Evolutionary conservation across 2,329 filamentous ascomycete genomes (phyloP).

Genomic region (Neofusicoccum sp.): DNA sequence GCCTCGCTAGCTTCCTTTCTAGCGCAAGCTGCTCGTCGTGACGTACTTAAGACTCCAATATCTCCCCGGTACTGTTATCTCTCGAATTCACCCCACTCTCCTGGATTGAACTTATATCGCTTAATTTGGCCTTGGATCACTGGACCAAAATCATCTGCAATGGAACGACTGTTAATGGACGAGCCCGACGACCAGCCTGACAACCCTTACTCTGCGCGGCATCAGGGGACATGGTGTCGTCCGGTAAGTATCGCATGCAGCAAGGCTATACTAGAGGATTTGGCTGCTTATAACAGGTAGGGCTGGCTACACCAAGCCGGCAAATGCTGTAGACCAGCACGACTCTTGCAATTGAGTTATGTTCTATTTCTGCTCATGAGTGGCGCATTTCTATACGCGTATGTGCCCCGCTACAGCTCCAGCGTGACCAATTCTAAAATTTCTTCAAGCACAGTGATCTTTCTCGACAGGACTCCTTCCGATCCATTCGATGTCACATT

Average conservation of each 20-base stretch:
- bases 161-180: no score
- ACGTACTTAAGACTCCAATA: no score
- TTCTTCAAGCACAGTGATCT: neutral
- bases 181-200: no score
- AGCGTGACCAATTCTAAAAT: neutral
- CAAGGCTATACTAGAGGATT: fast-evolving
- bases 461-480: neutral
- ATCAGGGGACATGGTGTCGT: no score
- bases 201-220: no score
- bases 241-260: neutral
- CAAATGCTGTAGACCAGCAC: neutral
- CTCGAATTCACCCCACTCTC: no score
- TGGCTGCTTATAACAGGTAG: neutral
- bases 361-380: neutral
- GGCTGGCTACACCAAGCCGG: neutral
- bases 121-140: no score
- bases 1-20: no score
- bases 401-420: neutral
- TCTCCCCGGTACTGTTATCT: no score
- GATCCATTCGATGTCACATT: neutral
- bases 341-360: neutral
- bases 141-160: no score
- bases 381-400: neutral
- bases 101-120: no score
- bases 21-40: no score